A percentile compares a stretch with the other conserved stretches of the same genome.
These are phyloP conservation scores for Metarhizium guizhouense DNA, from an alignment of 2,329 filamentous ascomycete species.

Conservation along the genomic window DNA sequence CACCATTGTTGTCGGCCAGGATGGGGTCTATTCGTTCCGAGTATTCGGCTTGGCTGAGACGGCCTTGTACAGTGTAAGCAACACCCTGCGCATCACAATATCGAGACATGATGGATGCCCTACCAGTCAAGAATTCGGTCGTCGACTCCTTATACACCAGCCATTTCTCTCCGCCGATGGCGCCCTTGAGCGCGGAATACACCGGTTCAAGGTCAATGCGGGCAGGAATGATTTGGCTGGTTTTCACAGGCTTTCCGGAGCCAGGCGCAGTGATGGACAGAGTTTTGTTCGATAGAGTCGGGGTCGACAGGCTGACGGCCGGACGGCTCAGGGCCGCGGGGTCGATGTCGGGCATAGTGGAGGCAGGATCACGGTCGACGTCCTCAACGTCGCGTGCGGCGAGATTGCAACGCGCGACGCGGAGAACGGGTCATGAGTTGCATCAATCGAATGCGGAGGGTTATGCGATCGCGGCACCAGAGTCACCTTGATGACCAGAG, in stretches of 20 bases:
- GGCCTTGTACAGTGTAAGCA: constrained; percentile 33
- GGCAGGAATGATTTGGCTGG: constrained; percentile 53
- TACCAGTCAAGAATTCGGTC: constrained; percentile 55
- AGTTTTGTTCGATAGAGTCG: constrained; percentile 48
- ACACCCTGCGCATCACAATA: background rate
- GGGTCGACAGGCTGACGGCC: constrained; percentile 47
- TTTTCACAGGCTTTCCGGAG: constrained; percentile 45
- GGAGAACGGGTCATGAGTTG: constrained; percentile 32
- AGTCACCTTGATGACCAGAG: constrained; percentile 34
- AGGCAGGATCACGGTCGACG: background rate
- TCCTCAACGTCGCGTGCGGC: constrained; percentile 35
- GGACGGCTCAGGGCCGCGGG: constrained; percentile 59
- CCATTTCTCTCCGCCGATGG: constrained; percentile 55
- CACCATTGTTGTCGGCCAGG: constrained; percentile 45
- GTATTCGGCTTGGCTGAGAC: constrained; percentile 54
- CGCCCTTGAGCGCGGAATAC: constrained; percentile 51
- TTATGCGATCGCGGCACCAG: constrained; percentile 33
- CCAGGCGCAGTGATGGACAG: constrained; percentile 43
- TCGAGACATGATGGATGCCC: constrained; percentile 1
- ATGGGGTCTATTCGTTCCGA: constrained; percentile 51
- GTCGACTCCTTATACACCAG: constrained; percentile 53
- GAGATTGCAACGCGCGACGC: constrained; percentile 35
- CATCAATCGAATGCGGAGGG: constrained; percentile 26
- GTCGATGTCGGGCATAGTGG: constrained; percentile 59
- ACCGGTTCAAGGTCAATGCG: constrained; percentile 60